phyloP scores from a whole-genome alignment of 75 land plant species.

The Isoetes taiwanensis region DNA sequence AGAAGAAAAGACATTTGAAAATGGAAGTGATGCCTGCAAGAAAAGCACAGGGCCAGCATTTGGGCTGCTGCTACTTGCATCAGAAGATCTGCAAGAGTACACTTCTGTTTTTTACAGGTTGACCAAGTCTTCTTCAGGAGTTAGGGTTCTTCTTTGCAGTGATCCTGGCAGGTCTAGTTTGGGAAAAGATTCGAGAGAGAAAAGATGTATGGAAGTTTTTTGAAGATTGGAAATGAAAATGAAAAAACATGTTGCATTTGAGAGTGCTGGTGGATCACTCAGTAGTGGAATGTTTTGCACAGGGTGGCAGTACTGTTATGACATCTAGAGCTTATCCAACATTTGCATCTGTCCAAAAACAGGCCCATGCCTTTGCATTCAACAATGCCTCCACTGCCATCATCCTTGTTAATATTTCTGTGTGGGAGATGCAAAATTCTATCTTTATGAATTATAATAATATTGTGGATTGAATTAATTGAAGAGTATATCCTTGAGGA shows the following conservation, averaged over 20 bases:
- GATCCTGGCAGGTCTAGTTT: constrained; percentile 25
- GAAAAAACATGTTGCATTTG: too few relatives aligned
- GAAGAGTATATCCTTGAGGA: too few relatives aligned
- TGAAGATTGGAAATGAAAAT: too few relatives aligned
- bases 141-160: constrained; percentile 21
- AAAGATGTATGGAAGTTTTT: background rate
- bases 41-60: constrained; percentile 28
- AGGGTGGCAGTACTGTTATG: constrained; percentile 41
- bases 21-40: constrained; percentile 27
- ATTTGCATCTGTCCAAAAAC: background rate
- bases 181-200: background rate
- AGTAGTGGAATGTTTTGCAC: constrained; percentile 62
- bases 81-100: constrained; percentile 16
- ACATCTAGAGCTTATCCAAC: constrained; percentile 53
- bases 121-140: background rate
- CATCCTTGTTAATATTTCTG: constrained; percentile 29
- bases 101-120: constrained; percentile 22
- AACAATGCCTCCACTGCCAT: constrained; percentile 58
- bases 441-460: too few relatives aligned
- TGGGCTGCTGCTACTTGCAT: constrained; percentile 28
- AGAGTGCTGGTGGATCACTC: constrained; percentile 71
- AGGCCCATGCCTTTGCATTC: constrained; percentile 38
- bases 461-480: too few relatives aligned
- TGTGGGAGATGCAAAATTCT: constrained; percentile 77
- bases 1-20: constrained; percentile 14